Conservation (phyloP, 2,329 filamentous ascomycete species). For the Fusarium torreyae region DNA sequence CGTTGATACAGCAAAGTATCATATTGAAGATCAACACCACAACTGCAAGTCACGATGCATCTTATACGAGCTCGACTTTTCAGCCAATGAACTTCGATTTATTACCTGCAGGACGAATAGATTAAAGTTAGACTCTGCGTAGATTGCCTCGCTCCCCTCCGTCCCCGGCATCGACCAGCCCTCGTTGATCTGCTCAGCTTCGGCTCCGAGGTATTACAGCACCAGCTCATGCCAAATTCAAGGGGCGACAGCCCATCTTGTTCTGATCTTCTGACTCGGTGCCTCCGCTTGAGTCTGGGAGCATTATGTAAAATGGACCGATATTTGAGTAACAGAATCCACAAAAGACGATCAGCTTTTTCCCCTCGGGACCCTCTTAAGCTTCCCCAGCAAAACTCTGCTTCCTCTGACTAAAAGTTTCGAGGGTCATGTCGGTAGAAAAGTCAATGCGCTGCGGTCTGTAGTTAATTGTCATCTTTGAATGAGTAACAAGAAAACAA, state of each 20-base stretch:
- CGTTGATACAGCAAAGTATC: background rate
- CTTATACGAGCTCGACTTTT: background rate
- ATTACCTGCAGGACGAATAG: conserved; percentile 6
- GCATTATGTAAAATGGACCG: conserved; percentile 48
- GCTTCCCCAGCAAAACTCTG: conserved; percentile 6
- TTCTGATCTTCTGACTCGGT: conserved; percentile 33
- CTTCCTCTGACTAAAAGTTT: background rate
- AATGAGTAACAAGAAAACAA: background rate
- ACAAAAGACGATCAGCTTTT: conserved; percentile 34
- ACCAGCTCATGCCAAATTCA: conserved; percentile 5
- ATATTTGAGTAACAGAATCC: conserved; percentile 48
- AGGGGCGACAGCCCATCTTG: conserved; percentile 23
- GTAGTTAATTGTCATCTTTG: background rate
- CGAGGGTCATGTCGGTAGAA: background rate
- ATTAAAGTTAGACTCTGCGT: conserved; percentile 10
- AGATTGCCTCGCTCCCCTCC: conserved; percentile 1
- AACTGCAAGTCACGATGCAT: conserved; percentile 1
- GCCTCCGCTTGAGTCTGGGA: conserved; percentile 25
- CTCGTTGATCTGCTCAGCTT: background rate
- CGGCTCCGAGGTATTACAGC: conserved; percentile 4
- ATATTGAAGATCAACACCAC: background rate
- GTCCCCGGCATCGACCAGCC: background rate
- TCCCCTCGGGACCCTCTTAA: conserved; percentile 1
- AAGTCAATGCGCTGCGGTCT: accelerated
- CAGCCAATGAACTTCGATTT: background rate